Percentiles rank a stretch among this genome's conserved stretches.
Evolutionary conservation across 345 rosid species (phyloP).

Genomic region (Camelina sativa): DNA sequence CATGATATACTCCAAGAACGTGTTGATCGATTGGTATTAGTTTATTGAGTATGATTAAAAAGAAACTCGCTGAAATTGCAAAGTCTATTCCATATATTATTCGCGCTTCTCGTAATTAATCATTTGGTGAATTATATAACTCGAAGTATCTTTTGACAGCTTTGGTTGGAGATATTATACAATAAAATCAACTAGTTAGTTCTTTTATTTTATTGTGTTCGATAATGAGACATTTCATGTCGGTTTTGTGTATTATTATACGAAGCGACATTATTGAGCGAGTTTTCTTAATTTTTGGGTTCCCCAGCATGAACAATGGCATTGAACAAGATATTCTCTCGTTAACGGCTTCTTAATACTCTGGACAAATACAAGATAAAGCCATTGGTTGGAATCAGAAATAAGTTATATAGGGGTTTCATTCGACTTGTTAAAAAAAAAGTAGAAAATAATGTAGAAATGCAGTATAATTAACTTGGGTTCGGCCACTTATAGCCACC

Average conservation of each 20-base stretch:
- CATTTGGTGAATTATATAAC: conserved; percentile 34
- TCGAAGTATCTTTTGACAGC: conserved; percentile 47
- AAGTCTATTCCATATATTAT: conserved; percentile 39
- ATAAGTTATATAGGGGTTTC: not conserved
- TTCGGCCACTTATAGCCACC: not conserved
- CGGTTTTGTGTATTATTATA: conserved; percentile 26
- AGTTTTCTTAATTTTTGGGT: not conserved
- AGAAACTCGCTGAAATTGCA: conserved; percentile 31
- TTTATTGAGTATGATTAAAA: conserved; percentile 38
- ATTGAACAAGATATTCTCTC: not conserved
- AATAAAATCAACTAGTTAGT: conserved; percentile 31
- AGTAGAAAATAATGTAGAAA: not conserved
- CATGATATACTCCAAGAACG: conserved; percentile 44
- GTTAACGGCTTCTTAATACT: conserved; percentile 7
- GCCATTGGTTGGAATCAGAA: not conserved
- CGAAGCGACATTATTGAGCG: not conserved
- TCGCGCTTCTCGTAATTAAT: conserved; percentile 29
- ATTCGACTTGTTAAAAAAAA: not conserved
- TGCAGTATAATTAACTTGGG: not conserved
- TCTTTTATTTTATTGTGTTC: conserved; percentile 37
- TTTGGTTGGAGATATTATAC: conserved; percentile 38
- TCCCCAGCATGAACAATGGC: conserved; percentile 40
- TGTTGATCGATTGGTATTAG: conserved; percentile 34
- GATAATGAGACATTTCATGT: conserved; percentile 41
- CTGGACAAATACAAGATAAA: not conserved